Conservation (phyloP, 371 early-diverging fungal genomes). For the Catenaria anguillulae region DNA sequence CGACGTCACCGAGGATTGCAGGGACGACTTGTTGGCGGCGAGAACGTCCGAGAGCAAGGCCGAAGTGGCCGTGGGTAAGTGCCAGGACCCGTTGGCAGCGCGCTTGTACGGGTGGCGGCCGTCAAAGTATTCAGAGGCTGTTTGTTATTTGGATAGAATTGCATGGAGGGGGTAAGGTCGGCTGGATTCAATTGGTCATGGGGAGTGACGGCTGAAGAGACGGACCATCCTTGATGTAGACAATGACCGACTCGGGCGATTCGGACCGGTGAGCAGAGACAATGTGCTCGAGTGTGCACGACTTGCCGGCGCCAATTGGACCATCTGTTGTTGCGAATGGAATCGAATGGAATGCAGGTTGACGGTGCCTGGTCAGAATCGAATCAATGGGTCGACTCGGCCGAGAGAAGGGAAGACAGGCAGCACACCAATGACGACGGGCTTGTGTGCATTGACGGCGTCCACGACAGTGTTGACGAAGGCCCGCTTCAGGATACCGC, state of each 20-base stretch:
- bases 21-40: not conserved
- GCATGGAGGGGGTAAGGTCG: too few relatives aligned
- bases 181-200: too few relatives aligned
- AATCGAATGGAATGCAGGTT: too few relatives aligned
- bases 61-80: not conserved
- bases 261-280: not conserved
- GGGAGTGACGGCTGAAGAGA: too few relatives aligned
- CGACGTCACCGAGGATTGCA: not conserved
- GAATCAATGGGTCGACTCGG: too few relatives aligned
- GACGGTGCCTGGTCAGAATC: not conserved
- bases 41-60: not conserved
- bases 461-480: not conserved
- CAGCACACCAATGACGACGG: not conserved
- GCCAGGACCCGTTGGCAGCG: not conserved
- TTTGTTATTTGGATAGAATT: too few relatives aligned
- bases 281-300: not conserved
- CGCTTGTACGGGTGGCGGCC: not conserved
- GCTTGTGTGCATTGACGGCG: not conserved
- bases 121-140: not conserved
- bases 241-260: not conserved
- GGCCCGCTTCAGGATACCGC: not conserved
- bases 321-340: not conserved
- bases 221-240: not conserved
- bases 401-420: not conserved
- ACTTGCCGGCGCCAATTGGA: not conserved